A percentile compares a stretch with the other conserved stretches of the same genome.
Evolutionary conservation across 2,329 filamentous ascomycete species (phyloP).

Genomic region (Samsoniella hepiali): DNA sequence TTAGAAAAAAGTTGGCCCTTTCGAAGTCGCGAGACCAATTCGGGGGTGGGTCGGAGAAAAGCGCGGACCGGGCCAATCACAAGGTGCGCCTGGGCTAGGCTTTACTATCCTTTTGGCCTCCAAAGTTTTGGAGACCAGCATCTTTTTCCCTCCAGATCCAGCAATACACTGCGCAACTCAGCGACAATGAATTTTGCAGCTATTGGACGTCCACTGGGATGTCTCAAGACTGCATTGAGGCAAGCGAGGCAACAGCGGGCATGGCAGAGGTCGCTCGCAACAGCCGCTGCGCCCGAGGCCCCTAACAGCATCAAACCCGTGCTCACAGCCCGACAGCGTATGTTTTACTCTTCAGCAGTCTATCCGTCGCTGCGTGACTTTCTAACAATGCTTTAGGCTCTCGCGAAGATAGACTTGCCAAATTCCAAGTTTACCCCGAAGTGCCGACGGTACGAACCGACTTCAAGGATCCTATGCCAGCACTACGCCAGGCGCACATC

Average conservation of each 20-base stretch:
- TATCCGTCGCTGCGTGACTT: not conserved
- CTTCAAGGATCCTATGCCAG: slow-evolving; percentile 64
- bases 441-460: slow-evolving; percentile 52
- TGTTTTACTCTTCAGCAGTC: slow-evolving; percentile 19
- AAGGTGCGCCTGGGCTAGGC: slow-evolving; percentile 20
- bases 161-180: slow-evolving; percentile 11
- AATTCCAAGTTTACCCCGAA: slow-evolving; percentile 54
- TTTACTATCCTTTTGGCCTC: not conserved
- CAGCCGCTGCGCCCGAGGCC: slow-evolving; percentile 27
- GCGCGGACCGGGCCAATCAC: slow-evolving; percentile 36
- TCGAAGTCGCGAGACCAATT: slow-evolving; percentile 16
- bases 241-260: slow-evolving; percentile 51
- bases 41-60: slow-evolving; percentile 30
- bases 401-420: slow-evolving; percentile 34
- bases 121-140: slow-evolving; percentile 1
- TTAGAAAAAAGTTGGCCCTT: slow-evolving; percentile 21
- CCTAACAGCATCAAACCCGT: slow-evolving; percentile 26
- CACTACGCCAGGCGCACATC: slow-evolving; percentile 68
- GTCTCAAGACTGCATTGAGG: slow-evolving; percentile 63
- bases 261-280: slow-evolving; percentile 47
- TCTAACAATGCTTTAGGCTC: slow-evolving; percentile 28
- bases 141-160: slow-evolving; percentile 14
- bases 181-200: slow-evolving; percentile 58
- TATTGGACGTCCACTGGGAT: slow-evolving; percentile 64
- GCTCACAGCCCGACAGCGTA: slow-evolving; percentile 36